Conservation (phyloP, 129 eudicot species). For the carrot (Daucus carota) region DH1_v3.0 NC_030386.2:19397001-19397500, state of each 20-base stretch:
- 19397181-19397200: slow-evolving; percentile 72
- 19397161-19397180: slow-evolving; percentile 68
- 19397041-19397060: slow-evolving; percentile 83
- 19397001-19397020: slow-evolving; percentile 57
- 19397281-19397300: slow-evolving; percentile 44
- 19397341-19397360: neutral
- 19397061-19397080: slow-evolving; percentile 66
- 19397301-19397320: neutral
- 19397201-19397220: slow-evolving; percentile 64
- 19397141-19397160: slow-evolving; percentile 74
- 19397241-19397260: slow-evolving; percentile 60
- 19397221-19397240: slow-evolving; percentile 72
- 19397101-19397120: slow-evolving; percentile 52
- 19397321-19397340: neutral
- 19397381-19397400: slow-evolving; percentile 57
- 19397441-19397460: slow-evolving; percentile 77
- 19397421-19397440: slow-evolving; percentile 83
- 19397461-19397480: slow-evolving; percentile 91
- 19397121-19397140: slow-evolving; percentile 58
- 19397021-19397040: slow-evolving; percentile 64
- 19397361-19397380: neutral
- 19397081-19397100: slow-evolving; percentile 62
- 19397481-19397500: slow-evolving; percentile 83
- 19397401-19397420: slow-evolving; percentile 68
- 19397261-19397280: slow-evolving; percentile 72